Evolutionary conservation across 78 protist genomes (phyloP).

Genomic region (Monocercomonoides exilis): DNA sequence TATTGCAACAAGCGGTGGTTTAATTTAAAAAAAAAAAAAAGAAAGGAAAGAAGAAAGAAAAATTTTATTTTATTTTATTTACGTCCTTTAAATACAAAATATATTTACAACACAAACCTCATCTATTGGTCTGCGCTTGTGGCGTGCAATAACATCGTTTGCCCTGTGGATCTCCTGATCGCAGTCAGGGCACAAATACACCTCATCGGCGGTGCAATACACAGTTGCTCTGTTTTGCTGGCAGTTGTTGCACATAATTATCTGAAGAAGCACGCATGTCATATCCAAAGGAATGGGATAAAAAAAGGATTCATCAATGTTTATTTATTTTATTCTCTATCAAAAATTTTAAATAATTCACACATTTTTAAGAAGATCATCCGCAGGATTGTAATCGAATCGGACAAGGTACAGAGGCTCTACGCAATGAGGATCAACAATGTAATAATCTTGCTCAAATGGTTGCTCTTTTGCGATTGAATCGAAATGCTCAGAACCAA

Average conservation of each 20-base stretch:
- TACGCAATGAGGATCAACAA: constrained; percentile 26
- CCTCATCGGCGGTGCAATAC: constrained; percentile 25
- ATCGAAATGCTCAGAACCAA: too few relatives aligned
- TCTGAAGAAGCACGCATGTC: background rate
- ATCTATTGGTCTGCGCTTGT: constrained; percentile 21
- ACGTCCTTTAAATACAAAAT: too few relatives aligned
- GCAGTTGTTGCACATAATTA: constrained; percentile 22
- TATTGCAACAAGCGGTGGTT: background rate
- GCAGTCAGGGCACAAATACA: constrained; percentile 19
- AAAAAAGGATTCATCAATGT: too few relatives aligned
- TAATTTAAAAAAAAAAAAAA: background rate
- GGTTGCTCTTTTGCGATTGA: background rate
- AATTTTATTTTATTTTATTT: too few relatives aligned
- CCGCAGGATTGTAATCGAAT: constrained; percentile 34
- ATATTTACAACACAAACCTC: too few relatives aligned
- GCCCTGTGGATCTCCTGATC: constrained; percentile 18
- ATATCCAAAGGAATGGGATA: background rate
- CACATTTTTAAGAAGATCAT: background rate
- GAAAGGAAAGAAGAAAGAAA: background rate
- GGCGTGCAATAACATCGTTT: constrained; percentile 19
- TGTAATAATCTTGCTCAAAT: constrained; percentile 19
- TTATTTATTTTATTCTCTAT: background rate
- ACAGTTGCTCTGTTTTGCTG: constrained; percentile 6
- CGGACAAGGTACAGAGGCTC: constrained; percentile 29
- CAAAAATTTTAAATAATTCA: background rate